Evolutionary conservation across 768 basidiomycete genomes (phyloP).

Genomic region (Dioszegia crocea): DNA sequence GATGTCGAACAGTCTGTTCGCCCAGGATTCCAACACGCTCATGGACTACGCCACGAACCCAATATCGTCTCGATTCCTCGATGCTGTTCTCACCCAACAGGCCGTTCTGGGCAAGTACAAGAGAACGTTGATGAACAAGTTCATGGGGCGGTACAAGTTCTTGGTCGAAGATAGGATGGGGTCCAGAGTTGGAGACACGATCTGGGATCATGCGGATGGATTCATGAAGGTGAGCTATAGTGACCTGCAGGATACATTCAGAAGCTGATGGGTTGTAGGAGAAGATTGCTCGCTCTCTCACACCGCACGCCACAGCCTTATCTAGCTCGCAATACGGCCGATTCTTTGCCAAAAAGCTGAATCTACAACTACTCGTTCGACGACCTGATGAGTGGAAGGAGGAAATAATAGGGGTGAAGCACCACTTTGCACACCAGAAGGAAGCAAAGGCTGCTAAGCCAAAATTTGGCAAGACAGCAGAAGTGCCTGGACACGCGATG

Average conservation of each 20-base stretch:
- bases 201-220: constrained; percentile 80
- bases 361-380: constrained; percentile 70
- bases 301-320: constrained; percentile 66
- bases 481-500: not conserved
- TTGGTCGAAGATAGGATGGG: constrained; percentile 89
- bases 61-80: constrained; percentile 72
- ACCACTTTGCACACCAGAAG: constrained; percentile 43
- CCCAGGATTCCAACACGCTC: constrained; percentile 61
- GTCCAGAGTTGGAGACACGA: constrained; percentile 81
- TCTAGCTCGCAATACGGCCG: constrained; percentile 78
- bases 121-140: constrained; percentile 65
- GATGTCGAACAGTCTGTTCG: constrained; percentile 55
- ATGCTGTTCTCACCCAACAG: constrained; percentile 65
- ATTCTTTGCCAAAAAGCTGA: constrained; percentile 75
- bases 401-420: constrained; percentile 56
- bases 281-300: constrained; percentile 79
- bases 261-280: constrained; percentile 58
- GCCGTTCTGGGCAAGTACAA: constrained; percentile 64
- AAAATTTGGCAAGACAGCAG: not conserved
- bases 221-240: constrained; percentile 70
- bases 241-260: not conserved
- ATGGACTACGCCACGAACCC: constrained; percentile 61
- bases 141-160: constrained; percentile 71
- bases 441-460: constrained; percentile 1
- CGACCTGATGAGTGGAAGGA: constrained; percentile 80